These are phyloP conservation scores for Parmales sp. DNA, from an alignment of 108 stramenopile species.

Conservation along the genomic window DNA sequence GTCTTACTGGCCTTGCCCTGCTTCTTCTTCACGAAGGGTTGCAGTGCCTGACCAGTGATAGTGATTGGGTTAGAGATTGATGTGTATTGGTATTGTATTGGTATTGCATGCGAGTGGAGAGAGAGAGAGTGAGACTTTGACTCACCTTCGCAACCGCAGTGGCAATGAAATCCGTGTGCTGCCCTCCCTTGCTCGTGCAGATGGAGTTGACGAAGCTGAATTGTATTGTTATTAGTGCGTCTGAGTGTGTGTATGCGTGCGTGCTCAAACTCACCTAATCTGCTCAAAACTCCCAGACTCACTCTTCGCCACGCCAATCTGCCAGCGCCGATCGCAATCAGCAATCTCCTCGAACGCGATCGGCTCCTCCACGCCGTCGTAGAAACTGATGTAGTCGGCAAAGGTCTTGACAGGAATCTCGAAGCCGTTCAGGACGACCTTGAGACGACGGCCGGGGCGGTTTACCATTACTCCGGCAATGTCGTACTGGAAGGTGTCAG, in stretches of 20 bases:
- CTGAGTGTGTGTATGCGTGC: no score
- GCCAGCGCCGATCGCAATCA: slow-evolving; percentile 93
- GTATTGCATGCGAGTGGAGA: no score
- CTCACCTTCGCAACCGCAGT: slow-evolving; percentile 68
- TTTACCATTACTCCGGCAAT: slow-evolving; percentile 87
- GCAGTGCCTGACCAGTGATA: background rate
- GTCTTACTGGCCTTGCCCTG: slow-evolving; percentile 72
- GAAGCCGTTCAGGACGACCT: slow-evolving; percentile 78
- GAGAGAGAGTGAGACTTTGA: no score
- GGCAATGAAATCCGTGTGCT: slow-evolving; percentile 80
- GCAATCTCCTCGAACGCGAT: slow-evolving; percentile 69
- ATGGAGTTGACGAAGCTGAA: slow-evolving; percentile 98
- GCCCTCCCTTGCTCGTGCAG: slow-evolving; percentile 89
- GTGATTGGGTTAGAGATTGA: no score
- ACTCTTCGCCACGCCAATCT: slow-evolving; percentile 80
- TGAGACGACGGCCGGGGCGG: slow-evolving; percentile 66
- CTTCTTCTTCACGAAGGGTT: slow-evolving; percentile 75
- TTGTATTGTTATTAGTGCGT: no score
- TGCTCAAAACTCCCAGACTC: slow-evolving; percentile 77
- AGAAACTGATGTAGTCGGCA: slow-evolving; percentile 80
- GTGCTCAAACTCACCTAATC: no score
- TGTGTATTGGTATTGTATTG: no score
- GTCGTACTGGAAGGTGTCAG: no score
- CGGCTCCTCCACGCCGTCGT: slow-evolving; percentile 69
- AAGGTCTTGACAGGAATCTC: slow-evolving; percentile 72